A percentile compares a stretch with the other conserved stretches of the same genome.
Evolutionary conservation across 129 eudicot genomes (phyloP).

Genomic region (Daucus carota): DNA sequence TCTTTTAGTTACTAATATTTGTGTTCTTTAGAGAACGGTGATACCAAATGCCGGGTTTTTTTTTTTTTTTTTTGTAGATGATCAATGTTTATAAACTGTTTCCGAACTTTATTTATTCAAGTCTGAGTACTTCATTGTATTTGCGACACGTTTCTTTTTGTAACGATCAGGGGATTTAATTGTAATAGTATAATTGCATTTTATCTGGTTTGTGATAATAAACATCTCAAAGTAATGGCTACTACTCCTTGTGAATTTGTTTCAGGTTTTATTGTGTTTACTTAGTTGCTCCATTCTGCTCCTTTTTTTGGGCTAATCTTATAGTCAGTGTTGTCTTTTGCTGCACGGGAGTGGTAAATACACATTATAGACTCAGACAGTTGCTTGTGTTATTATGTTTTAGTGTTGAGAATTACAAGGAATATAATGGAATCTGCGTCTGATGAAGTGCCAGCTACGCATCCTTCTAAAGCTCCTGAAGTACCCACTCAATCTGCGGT

Average conservation of each 20-base stretch:
- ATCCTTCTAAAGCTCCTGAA: slow-evolving; percentile 27
- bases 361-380: neutral
- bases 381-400: neutral
- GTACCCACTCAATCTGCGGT: slow-evolving; percentile 25
- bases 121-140: neutral
- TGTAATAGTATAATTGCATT: neutral
- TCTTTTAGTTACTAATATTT: neutral
- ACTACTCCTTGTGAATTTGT: neutral
- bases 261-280: neutral
- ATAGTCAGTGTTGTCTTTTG: neutral
- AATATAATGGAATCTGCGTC: slow-evolving; percentile 47
- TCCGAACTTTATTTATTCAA: neutral
- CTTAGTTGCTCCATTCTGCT: neutral
- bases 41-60: too few relatives aligned
- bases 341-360: neutral
- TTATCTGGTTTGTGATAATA: neutral
- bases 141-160: neutral
- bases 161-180: neutral
- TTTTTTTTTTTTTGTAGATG: neutral
- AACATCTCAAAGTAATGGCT: neutral
- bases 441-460: slow-evolving; percentile 31
- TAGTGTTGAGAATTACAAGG: slow-evolving; percentile 21
- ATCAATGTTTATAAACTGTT: neutral
- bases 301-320: neutral
- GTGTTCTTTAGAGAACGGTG: neutral